A percentile compares a stretch with the other conserved stretches of the same genome.
These are phyloP conservation scores for Martensiomyces pterosporus DNA, from an alignment of 192 early-diverging fungal genomes.

Conservation along the genomic window DNA sequence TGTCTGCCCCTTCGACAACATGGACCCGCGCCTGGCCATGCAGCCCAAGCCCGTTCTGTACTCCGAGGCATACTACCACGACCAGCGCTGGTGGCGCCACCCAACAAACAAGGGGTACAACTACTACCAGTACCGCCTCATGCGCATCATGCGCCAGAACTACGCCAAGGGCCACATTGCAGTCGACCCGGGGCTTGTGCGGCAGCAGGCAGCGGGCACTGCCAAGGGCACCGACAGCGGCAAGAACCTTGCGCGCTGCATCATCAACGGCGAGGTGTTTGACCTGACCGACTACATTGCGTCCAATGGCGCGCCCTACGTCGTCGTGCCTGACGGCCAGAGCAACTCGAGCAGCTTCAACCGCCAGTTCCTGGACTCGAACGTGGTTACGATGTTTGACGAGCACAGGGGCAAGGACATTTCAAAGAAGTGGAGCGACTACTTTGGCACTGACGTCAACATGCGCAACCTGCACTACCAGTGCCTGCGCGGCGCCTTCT, in stretches of 20 bases:
- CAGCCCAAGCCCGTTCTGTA: conserved; percentile 52
- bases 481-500: conserved; percentile 79
- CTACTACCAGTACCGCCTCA: conserved; percentile 64
- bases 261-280: conserved; percentile 65
- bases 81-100: conserved; percentile 58
- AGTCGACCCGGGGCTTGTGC: conserved; percentile 48
- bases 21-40: conserved; percentile 49
- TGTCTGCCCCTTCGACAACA: conserved; percentile 53
- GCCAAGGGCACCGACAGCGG: conserved; percentile 39
- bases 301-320: conserved; percentile 45
- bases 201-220: conserved; percentile 45
- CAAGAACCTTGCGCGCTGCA: conserved; percentile 47
- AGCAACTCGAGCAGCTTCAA: conserved; percentile 38
- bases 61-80: conserved; percentile 59
- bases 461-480: conserved; percentile 54
- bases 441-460: conserved; percentile 40
- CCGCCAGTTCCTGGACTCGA: conserved; percentile 56
- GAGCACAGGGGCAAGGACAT: conserved; percentile 60
- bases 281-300: conserved; percentile 66
- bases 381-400: conserved; percentile 61
- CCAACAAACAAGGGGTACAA: conserved; percentile 53
- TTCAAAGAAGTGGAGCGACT: conserved; percentile 51
- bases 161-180: conserved; percentile 65
- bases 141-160: conserved; percentile 57
- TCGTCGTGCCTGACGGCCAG: conserved; percentile 44